Evolutionary conservation across 176 grass and related monocot genomes (phyloP), one percentile per base, ranked within the genome.

Genomic region (Puccinellia tenuiflora): DNA sequence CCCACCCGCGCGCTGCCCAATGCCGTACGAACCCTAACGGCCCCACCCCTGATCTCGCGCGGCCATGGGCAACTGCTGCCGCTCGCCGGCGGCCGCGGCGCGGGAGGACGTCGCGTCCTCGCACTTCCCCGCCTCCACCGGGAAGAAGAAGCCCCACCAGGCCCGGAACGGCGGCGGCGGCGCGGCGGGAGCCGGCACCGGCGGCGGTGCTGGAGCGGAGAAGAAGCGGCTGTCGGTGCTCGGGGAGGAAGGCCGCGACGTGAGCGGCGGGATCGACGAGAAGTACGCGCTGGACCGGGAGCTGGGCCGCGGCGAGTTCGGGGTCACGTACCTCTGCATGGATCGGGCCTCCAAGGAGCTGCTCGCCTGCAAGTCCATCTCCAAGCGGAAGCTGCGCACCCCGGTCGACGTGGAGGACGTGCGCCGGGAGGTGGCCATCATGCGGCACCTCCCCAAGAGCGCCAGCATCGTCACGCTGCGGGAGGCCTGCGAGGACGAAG

Each of bases 351-450:
- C 91, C 73, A 88, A 63, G 47, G 96, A 99, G 69, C 81, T 87
- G 42, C 83, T 96, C 15, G 96, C 96, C n/a, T 99, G 96, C 96
- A 99, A 99, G 85, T 99, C 96, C 62, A 99, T 99, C 89, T 99
- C 96, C 15, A 99, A 99, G 80, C 90, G 96, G 37, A 99, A 99
- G 89, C 96, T 99, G 53, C 89, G 96, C n/a, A 99, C 96, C 9
- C 87, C 91, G 0, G 93, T 99, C 43, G 96, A 99, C 86, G 93
- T 99, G 71, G 96, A 99, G 83, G 96, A 99, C 92, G 96, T 99
- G 83, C 91, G 96, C 25, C 93, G 96, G 62, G 96, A 99, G 91
- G 96, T 99, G 73, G 91, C 96, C 45, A 99, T 99, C 91, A 99
- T 99, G 96, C 96, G 93, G 6, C 96, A 99, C 73, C 88, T 99